Base-by-base conservation (phyloP, 345 rosid species). In the Moricandia moricandioides region DNA sequence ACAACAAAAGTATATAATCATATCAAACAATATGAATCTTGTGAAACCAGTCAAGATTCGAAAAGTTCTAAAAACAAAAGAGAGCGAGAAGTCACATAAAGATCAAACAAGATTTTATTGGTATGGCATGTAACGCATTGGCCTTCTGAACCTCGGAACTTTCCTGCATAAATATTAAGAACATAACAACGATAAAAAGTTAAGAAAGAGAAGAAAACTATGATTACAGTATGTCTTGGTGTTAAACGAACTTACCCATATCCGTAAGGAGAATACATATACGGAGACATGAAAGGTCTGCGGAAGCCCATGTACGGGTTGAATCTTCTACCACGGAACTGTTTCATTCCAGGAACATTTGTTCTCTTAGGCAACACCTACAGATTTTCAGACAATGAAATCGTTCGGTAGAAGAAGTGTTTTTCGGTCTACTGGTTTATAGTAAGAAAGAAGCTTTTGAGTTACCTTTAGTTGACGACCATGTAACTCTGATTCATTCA, bases 291-390 rank as follows among this genome's bases (percentile, higher is more conserved):
- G 76, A 86, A 88, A 1, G 98, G 93, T 79, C 97, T 85, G 82
- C 97, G 84, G 69, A 80, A 82, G 3, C 93, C 95, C 84, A 83
- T 81, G 79, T 88, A 91, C 0, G 97, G 92, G 80, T 82, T 88
- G 77, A 81, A 88, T n/a, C 89, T 89, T 67, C 97, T 84, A 1
- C 93, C 85, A 37, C 87, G 91, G 75, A 69, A 89, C 82, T 88
- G 99, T 84, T 94, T 94, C 93, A 92, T 73, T 74, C 97, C 98
- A 39, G 97, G 98, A 75, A 92, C 92, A 74, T 94, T 94, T 35
- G 97, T 90, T 82, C 99, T 85, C 82, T 94, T 94, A 6, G 88
- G 90, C 73, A 85, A 76, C 66, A 94, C 97, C 99, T 87, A 24
- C n/a, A 55, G 8, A 18, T 47, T 31, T 1, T 37, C 37, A 43